Base-by-base conservation (phyloP, 495 filamentous ascomycete species). In the Pyrenula aspistea region DNA sequence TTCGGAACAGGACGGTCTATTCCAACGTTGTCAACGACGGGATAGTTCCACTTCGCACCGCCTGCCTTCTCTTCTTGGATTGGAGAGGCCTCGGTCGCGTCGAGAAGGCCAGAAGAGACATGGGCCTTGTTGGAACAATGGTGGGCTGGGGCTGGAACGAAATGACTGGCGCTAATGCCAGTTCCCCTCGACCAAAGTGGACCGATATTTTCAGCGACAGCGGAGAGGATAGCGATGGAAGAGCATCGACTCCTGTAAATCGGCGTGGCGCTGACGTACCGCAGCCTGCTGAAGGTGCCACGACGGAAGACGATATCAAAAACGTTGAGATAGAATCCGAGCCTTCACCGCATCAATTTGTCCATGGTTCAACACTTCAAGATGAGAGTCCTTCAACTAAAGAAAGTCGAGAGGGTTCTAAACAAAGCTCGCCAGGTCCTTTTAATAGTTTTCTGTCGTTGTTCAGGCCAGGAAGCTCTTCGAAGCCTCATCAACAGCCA, bases 11-110 rank as follows among this genome's bases (percentile, higher is more conserved):
- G 19, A 98, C 93, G 0, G 77, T 96, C 0, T 98, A 98, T 66
- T 95, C 91, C 1, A 98, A 98, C 63, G 90, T 97, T 24, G 94
- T 98, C 49, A 98, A 98, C 69, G 93, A 98, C 71, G 93, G 93
- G 2, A 96, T 98, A 65, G 93, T 98, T 4, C 93, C 93, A 1
- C 67, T 97, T 42, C 81, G 94, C 11, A 98, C 93, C 12, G 96
- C 94, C 53, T 97, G 91, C 68, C 74, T 98, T 15, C 75, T 97
- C n/a, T 98, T 97, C 62, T 77, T 98, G 4, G 93, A 98, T 66
- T 98, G 93, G 93, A 86, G 88, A 68, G 93, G 93, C 0, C 75
- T 98, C 8, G 91, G 86, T 22, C 83, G 89, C 22, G 93, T 97
- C 2, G 89, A 97, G 61, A 98, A 98, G 68, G 92, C 93, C 10